A percentile compares a stretch with the other conserved stretches of the same genome.
Evolutionary conservation across 441 rosid genomes (phyloP).

Genomic region (Heliophila coronopifolia): DNA sequence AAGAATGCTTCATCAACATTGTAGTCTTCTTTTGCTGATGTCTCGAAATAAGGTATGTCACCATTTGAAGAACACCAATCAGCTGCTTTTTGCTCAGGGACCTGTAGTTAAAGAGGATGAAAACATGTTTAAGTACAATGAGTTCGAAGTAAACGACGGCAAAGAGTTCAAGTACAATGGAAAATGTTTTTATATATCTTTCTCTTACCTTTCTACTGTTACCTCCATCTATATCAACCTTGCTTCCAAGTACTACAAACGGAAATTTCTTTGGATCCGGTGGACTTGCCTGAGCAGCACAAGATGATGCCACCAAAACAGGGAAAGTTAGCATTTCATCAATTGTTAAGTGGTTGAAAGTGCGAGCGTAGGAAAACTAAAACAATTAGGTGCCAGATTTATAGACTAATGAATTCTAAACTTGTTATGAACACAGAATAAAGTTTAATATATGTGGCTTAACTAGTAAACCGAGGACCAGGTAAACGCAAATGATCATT

Average conservation of each 20-base stretch:
- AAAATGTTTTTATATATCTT: background rate
- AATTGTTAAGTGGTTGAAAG: background rate
- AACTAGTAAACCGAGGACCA: background rate
- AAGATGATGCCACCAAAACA: background rate
- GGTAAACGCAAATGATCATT: background rate
- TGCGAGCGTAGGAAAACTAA: background rate
- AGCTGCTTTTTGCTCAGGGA: slow-evolving; percentile 89
- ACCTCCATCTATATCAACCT: slow-evolving; percentile 97
- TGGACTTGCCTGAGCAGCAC: slow-evolving; percentile 56
- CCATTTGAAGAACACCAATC: slow-evolving; percentile 91
- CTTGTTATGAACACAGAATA: background rate
- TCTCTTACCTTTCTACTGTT: slow-evolving; percentile 80
- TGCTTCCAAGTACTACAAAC: slow-evolving; percentile 83
- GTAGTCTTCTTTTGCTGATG: slow-evolving; percentile 91
- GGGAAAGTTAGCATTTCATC: background rate
- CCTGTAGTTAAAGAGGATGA: too few species aligned
- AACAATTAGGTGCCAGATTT: background rate
- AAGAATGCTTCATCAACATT: slow-evolving; percentile 90
- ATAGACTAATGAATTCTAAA: background rate
- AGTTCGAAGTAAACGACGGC: too few species aligned
- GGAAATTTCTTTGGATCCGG: slow-evolving; percentile 69
- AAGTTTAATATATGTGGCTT: background rate
- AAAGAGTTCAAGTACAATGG: too few species aligned
- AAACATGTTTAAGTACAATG: too few species aligned
- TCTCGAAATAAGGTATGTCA: slow-evolving; percentile 80